These are phyloP conservation scores for Senna tora DNA, from an alignment of 306 rosid species.

Conservation along the genomic window DNA sequence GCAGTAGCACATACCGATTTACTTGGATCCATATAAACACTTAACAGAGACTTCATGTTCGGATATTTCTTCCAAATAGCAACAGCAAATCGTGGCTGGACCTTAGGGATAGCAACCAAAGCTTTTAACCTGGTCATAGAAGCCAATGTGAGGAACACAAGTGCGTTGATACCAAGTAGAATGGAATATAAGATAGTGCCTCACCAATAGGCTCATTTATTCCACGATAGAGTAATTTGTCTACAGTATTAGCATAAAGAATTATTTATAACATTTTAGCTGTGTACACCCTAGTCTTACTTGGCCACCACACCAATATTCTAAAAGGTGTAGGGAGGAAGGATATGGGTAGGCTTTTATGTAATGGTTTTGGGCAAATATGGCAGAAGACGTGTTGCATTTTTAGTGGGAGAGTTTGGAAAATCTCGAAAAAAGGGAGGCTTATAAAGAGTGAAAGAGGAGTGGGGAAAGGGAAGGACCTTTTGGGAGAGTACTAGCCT, in stretches of 20 bases:
- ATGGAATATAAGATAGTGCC: neutral
- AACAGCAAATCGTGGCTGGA: slow-evolving; percentile 89
- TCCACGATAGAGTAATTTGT: neutral
- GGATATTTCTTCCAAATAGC: slow-evolving; percentile 93
- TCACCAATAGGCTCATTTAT: neutral
- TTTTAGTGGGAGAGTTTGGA: too few relatives aligned
- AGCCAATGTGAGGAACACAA: slow-evolving; percentile 37
- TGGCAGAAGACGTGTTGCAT: too few relatives aligned
- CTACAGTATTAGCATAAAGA: neutral
- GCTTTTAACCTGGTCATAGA: slow-evolving; percentile 76
- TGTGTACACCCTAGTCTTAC: neutral
- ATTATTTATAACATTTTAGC: neutral
- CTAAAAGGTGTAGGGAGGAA: too few relatives aligned
- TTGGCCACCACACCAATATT: neutral
- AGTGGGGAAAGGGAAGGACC: too few relatives aligned
- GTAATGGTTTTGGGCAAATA: too few relatives aligned
- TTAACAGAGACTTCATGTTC: slow-evolving; percentile 84
- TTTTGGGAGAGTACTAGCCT: too few relatives aligned
- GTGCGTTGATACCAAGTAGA: neutral
- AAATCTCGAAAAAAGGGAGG: too few relatives aligned
- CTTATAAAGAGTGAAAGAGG: too few relatives aligned
- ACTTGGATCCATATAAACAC: slow-evolving; percentile 76
- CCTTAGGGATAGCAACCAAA: slow-evolving; percentile 94
- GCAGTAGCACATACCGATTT: slow-evolving; percentile 59
- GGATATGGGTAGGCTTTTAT: too few relatives aligned